A percentile compares a stretch with the other conserved stretches of the same genome.
Evolutionary conservation across 2,329 filamentous ascomycete genomes (phyloP).

Genomic region (Colletotrichum sublineola): DNA sequence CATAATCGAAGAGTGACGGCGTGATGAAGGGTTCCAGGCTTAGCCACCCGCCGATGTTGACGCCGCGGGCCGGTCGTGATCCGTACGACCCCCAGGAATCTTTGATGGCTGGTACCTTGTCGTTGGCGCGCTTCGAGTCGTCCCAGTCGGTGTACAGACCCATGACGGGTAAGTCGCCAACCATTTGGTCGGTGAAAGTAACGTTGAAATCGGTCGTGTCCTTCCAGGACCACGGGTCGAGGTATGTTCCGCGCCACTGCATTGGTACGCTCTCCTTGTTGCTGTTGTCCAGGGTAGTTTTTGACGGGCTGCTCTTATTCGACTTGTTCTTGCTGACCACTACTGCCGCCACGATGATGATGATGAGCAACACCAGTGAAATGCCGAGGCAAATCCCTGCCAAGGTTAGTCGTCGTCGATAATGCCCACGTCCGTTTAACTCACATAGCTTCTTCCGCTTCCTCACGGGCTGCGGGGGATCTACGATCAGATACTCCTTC

Average conservation of each 20-base stretch:
- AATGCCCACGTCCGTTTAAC: constrained; percentile 51
- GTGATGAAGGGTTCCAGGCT: constrained; percentile 95
- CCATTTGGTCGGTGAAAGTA: constrained; percentile 87
- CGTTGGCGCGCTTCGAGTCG: constrained; percentile 82
- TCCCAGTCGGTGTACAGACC: constrained; percentile 89
- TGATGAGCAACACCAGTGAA: constrained; percentile 68
- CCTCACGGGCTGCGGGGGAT: constrained; percentile 58
- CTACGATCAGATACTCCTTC: constrained; percentile 63
- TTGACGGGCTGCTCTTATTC: constrained; percentile 47
- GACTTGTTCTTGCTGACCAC: constrained; percentile 73
- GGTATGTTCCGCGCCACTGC: constrained; percentile 78
- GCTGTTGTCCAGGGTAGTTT: constrained; percentile 62
- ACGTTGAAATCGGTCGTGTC: constrained; percentile 93
- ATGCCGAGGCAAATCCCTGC: constrained; percentile 69
- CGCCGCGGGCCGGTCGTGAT: constrained; percentile 83
- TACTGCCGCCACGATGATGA: constrained; percentile 77
- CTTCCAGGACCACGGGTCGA: constrained; percentile 94
- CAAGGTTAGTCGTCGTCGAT: constrained; percentile 44
- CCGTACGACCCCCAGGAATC: constrained; percentile 83
- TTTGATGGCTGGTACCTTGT: constrained; percentile 82
- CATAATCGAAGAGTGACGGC: constrained; percentile 86
- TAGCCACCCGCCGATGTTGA: constrained; percentile 95
- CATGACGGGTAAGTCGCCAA: constrained; percentile 92
- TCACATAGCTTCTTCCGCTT: constrained; percentile 73
- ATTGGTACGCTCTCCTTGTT: constrained; percentile 71